A percentile compares a stretch with the other conserved stretches of the same genome.
Evolutionary conservation across 176 grass and related monocot species (phyloP).

Genomic region (Eremochloa ophiuroides): DNA sequence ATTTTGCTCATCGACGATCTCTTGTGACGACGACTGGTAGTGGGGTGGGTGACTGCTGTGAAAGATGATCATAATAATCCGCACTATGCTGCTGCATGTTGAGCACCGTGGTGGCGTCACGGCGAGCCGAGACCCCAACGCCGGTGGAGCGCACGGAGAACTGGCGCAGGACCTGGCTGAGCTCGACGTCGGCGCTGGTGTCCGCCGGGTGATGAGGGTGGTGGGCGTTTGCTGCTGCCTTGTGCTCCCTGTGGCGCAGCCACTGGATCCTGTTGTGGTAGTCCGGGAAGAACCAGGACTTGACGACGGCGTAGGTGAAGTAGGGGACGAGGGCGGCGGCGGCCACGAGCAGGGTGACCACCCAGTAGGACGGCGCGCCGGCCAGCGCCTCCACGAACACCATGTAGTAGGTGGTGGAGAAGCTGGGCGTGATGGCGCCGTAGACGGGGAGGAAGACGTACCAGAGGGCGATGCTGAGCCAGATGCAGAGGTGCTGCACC

Average conservation of each 20-base stretch:
- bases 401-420: constrained; percentile 61
- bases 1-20: not conserved
- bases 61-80: too few relatives aligned
- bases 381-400: constrained; percentile 54
- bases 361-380: constrained; percentile 58
- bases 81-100: constrained; percentile 32
- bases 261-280: constrained; percentile 81
- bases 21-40: not conserved
- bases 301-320: constrained; percentile 38
- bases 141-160: constrained; percentile 66
- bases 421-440: constrained; percentile 56
- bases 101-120: constrained; percentile 37
- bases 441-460: constrained; percentile 76
- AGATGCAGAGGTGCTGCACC: constrained; percentile 78
- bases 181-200: constrained; percentile 36
- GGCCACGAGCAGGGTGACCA: constrained; percentile 52
- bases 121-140: constrained; percentile 73
- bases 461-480: constrained; percentile 68
- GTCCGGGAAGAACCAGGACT: constrained; percentile 71
- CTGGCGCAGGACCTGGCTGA: constrained; percentile 61
- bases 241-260: constrained; percentile 45
- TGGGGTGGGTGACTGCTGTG: not conserved
- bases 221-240: too few relatives aligned
- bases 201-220: too few relatives aligned
- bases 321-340: constrained; percentile 58